A percentile compares a stretch with the other conserved stretches of the same genome.
These are phyloP conservation scores for Arabidopsis lyrata DNA, from an alignment of 441 rosid species.

Conservation along the genomic window DNA sequence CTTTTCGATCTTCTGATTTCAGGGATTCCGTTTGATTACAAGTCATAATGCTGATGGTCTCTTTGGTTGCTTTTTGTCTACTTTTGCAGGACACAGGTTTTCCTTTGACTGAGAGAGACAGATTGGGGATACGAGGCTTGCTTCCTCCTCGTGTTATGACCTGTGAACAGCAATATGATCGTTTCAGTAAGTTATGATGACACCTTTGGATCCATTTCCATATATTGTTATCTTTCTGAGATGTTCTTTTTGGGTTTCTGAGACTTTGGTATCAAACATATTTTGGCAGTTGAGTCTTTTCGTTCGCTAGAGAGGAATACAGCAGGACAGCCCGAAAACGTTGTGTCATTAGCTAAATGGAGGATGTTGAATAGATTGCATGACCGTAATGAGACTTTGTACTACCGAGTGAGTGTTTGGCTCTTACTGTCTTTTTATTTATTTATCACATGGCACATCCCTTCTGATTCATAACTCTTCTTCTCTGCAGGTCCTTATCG, in stretches of 20 bases:
- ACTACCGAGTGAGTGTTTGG: constrained; percentile 77
- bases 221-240: not conserved
- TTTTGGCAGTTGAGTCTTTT: constrained; percentile 84
- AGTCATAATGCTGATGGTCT: constrained; percentile 19
- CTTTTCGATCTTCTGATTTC: not conserved
- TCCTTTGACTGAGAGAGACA: constrained; percentile 93
- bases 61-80: too few species aligned
- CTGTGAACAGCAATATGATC: constrained; percentile 88
- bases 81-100: constrained; percentile 90
- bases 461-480: constrained; percentile 11
- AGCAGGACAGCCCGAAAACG: constrained; percentile 61
- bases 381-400: constrained; percentile 97
- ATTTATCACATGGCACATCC: not conserved
- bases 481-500: constrained; percentile 81
- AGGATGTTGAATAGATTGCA: constrained; percentile 95
- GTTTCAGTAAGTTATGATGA: constrained; percentile 74
- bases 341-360: constrained; percentile 91
- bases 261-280: constrained; percentile 15
- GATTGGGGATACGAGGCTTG: constrained; percentile 91
- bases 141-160: constrained; percentile 98
- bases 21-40: constrained; percentile 20
- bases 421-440: constrained; percentile 7
- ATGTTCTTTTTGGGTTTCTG: not conserved
- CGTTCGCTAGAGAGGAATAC: constrained; percentile 91
- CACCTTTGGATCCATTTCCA: not conserved